Base-by-base conservation (phyloP, 1,284 basidiomycete genomes). In the Kalmanozyma brasiliensis region DNA sequence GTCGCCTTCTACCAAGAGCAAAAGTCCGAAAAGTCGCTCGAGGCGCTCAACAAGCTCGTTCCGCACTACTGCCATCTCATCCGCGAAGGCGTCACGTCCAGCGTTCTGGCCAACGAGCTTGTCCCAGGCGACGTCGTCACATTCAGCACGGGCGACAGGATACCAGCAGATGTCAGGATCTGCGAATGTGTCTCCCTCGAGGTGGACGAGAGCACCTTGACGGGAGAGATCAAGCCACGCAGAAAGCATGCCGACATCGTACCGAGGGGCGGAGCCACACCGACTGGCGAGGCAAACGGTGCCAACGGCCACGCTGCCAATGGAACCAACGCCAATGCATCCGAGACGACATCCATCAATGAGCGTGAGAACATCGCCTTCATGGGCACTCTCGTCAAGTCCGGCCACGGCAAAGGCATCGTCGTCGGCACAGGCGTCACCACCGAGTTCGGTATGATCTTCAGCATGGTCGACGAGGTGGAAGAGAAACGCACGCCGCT, bases 391-490 rank as follows among this genome's bases (percentile, higher is more conserved):
- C 83, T 98, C 33, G 94, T 98, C n/a, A 87, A 93, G 64, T 93
- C 89, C 78, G 94, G 94, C 4, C 85, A 92, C 65, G 95, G 93
- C 0, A 86, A 86, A 32, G 95, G 94, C 2, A 86, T 98, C 35
- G 93, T 96, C 2, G 90, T 98, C 63, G 93, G 91, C 3, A 98
- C 91, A 0, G 95, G 95, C 3, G 86, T 87, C 5, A 87, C 90
- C 61, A 95, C 93, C 2, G 95, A 98, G 80, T 96, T 98, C 82
- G 95, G 95, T 17, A 89, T 94, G 59, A 93, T 98, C 71, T 98
- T 98, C 82, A 88, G 89, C 19, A 96, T 98, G 93, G 94, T 98
- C 91, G 93, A 98, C 83, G 92, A 96, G 78, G 90, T 96, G 37
- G 91, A 94, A 67, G 94, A 97, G 83, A 90, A 90, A 79, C 88